Conservation (phyloP, 495 filamentous ascomycete species). For the Parachaetomium inaequale region DNA sequence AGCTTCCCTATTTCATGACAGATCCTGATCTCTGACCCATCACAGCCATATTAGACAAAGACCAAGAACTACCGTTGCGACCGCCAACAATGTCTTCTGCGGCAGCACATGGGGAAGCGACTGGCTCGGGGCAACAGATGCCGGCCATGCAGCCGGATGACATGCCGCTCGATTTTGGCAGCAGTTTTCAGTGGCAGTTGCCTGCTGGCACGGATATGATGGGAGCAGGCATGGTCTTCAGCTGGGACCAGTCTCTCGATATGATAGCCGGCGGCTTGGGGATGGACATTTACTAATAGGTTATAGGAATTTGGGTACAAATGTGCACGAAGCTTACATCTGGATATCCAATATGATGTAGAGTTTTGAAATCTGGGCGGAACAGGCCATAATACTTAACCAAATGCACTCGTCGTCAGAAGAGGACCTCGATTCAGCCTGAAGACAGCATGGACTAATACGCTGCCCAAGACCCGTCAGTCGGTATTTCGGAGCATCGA, state of each 20-base stretch:
- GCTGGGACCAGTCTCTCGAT: conserved; percentile 26
- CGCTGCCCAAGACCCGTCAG: no score
- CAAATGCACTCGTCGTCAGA: no score
- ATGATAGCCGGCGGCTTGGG: conserved; percentile 16
- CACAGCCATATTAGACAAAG: neutral
- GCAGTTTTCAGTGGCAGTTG: conserved; percentile 19
- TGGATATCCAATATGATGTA: neutral
- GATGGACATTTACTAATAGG: conserved; percentile 7
- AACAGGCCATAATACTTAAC: no score
- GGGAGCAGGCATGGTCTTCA: conserved; percentile 13
- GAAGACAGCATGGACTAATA: no score
- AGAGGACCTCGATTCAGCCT: no score
- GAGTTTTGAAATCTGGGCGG: no score
- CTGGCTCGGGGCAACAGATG: neutral
- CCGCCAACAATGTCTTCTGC: neutral
- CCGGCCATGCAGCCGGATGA: neutral
- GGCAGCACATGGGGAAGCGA: neutral
- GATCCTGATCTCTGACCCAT: neutral
- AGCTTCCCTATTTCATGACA: neutral
- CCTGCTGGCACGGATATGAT: conserved; percentile 13
- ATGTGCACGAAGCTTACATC: neutral
- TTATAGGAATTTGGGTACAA: neutral
- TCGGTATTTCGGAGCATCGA: no score
- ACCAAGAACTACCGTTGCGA: neutral
- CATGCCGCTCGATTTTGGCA: conserved; percentile 10